A percentile compares a stretch with the other conserved stretches of the same genome.
These are phyloP conservation scores for Epichloe glyceriae DNA, from an alignment of 2,329 filamentous ascomycete species.

Conservation along the genomic window DNA sequence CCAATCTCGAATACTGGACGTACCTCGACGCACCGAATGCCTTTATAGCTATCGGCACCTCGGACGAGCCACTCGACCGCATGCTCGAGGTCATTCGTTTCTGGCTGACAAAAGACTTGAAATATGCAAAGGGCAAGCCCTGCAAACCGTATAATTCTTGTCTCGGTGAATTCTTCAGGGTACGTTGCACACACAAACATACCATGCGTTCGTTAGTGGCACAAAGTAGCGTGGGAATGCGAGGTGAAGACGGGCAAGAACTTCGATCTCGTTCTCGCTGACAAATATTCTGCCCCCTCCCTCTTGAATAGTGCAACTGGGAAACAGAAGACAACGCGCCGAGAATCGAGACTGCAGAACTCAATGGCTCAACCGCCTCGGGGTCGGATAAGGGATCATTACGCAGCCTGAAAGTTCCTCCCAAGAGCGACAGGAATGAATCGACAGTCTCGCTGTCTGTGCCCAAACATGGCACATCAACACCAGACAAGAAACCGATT, in stretches of 20 bases:
- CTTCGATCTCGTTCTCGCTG: background rate
- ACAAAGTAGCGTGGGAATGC: conserved; percentile 7
- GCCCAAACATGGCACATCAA: conserved; percentile 29
- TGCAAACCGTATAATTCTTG: conserved; percentile 99
- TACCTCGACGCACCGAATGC: conserved; percentile 92
- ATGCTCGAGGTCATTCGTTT: conserved; percentile 93
- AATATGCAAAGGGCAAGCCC: conserved; percentile 96
- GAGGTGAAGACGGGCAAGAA: background rate
- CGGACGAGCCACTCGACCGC: conserved; percentile 79
- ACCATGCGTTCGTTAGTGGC: no score
- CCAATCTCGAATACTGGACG: conserved; percentile 98
- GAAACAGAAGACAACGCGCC: conserved; percentile 72
- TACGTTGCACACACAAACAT: conserved; percentile 26
- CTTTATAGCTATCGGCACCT: conserved; percentile 72
- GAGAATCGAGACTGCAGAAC: conserved; percentile 40
- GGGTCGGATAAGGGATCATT: conserved; percentile 28
- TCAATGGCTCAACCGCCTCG: conserved; percentile 19
- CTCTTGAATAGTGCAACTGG: conserved; percentile 66
- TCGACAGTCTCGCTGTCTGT: conserved; percentile 39
- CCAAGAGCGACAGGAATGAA: conserved; percentile 30
- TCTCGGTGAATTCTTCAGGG: conserved; percentile 91
- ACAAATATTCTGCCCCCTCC: background rate
- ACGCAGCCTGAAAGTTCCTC: conserved; percentile 33
- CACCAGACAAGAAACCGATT: conserved; percentile 39
- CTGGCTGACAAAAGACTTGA: conserved; percentile 98